Conservation (phyloP, 495 filamentous ascomycete genomes). For the Hypoxylon subgilvum region DNA sequence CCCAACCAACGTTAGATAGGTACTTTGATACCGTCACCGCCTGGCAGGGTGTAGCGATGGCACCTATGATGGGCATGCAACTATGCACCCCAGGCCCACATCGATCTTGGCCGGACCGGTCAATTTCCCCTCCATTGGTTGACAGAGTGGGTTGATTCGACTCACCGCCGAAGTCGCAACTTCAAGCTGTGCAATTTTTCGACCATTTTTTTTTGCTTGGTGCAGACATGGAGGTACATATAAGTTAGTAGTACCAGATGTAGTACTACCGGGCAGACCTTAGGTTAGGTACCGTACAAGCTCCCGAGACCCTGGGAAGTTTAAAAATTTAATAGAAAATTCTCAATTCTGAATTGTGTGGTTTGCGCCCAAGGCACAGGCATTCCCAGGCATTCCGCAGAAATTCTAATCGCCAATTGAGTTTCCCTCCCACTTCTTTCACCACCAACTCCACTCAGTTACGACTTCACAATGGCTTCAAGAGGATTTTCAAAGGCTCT, state of each 20-base stretch:
- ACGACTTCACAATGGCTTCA: conserved; percentile 76
- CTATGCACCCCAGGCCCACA: conserved; percentile 22
- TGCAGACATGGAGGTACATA: neutral
- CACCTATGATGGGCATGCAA: no score
- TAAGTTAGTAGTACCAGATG: no score
- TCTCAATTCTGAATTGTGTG: conserved; percentile 15
- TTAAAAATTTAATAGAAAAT: conserved; percentile 24
- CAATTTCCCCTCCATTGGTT: conserved; percentile 26
- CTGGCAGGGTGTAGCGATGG: no score
- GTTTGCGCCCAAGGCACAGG: neutral
- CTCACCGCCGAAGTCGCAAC: conserved; percentile 36
- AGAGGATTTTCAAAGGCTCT: conserved; percentile 81
- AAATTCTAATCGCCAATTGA: conserved; percentile 25
- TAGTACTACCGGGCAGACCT: no score
- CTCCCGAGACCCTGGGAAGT: conserved; percentile 28
- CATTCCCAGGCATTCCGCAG: neutral
- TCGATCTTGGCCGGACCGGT: conserved; percentile 21
- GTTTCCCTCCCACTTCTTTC: conserved; percentile 30
- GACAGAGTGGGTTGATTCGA: conserved; percentile 16
- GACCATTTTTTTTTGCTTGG: no score
- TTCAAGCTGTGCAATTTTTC: conserved; percentile 14
- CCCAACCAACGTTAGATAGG: neutral
- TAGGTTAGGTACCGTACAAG: no score
- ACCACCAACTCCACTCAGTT: conserved; percentile 43
- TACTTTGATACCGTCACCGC: neutral